Conservation (phyloP, 177 flowering plant genomes). For the Vitis hybrid region DNA sequence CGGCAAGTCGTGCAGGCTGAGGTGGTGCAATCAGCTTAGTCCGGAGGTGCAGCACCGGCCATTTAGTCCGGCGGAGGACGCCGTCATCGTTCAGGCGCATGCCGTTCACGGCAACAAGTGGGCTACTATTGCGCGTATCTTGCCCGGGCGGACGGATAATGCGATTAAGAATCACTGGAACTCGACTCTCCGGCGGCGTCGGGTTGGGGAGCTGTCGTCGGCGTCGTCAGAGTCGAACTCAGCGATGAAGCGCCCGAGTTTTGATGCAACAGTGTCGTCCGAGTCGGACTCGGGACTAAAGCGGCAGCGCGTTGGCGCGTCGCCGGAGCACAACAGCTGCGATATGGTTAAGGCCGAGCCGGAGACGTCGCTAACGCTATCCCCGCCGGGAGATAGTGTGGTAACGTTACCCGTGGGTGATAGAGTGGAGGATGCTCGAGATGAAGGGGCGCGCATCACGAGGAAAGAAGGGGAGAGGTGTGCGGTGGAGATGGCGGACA, state of each 20-base stretch:
- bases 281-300: slow-evolving; percentile 27
- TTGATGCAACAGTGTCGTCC: slow-evolving; percentile 6
- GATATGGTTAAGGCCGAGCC: slow-evolving; percentile 15
- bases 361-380: slow-evolving; percentile 46
- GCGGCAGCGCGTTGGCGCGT: slow-evolving; percentile 17
- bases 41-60: slow-evolving; percentile 76
- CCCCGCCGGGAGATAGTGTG: slow-evolving; percentile 41
- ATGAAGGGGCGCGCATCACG: slow-evolving; percentile 1
- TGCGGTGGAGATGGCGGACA: slow-evolving; percentile 28
- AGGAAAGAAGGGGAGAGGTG: slow-evolving; percentile 5
- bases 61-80: slow-evolving; percentile 64
- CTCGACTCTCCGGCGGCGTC: slow-evolving; percentile 49
- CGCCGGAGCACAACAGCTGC: slow-evolving; percentile 13
- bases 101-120: slow-evolving; percentile 71
- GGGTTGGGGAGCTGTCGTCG: slow-evolving; percentile 13
- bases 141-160: slow-evolving; percentile 81
- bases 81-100: slow-evolving; percentile 52
- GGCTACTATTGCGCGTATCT: slow-evolving; percentile 71
- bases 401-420: neutral
- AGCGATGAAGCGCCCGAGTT: slow-evolving; percentile 6
- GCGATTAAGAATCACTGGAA: slow-evolving; percentile 84
- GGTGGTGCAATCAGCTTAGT: slow-evolving; percentile 88
- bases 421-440: neutral
- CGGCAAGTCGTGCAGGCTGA: slow-evolving; percentile 72
- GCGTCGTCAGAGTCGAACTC: slow-evolving; percentile 20